Percentiles rank a stretch among this genome's conserved stretches.
Evolutionary conservation across 208 protist species (phyloP).

Genomic region (Acanthamoeba castellanii): DNA sequence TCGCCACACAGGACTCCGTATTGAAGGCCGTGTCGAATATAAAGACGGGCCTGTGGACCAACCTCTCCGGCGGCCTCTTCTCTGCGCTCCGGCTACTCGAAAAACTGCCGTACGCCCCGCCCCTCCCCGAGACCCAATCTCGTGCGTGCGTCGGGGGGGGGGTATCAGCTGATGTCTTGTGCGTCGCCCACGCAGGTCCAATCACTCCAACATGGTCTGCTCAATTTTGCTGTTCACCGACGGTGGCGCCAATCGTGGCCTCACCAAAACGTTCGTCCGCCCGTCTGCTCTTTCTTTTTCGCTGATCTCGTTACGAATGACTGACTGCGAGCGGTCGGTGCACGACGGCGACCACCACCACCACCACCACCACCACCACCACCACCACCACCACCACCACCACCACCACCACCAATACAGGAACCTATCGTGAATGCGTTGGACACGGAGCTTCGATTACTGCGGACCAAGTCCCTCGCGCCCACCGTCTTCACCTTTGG

Average conservation of each 20-base stretch:
- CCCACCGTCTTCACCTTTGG: slow-evolving; percentile 52
- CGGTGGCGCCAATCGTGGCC: slow-evolving; percentile 23
- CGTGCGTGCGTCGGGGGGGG: neutral
- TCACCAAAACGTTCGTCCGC: slow-evolving; percentile 4
- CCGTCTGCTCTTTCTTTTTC: neutral
- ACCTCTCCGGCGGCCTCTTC: slow-evolving; percentile 27
- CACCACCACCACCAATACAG: neutral
- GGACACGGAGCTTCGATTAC: slow-evolving; percentile 4
- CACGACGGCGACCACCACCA: no score
- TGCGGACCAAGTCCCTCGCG: slow-evolving; percentile 18
- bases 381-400: no score
- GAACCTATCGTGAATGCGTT: neutral
- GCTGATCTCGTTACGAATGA: neutral
- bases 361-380: no score
- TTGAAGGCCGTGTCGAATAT: slow-evolving; percentile 17
- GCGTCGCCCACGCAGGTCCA: neutral
- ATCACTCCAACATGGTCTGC: slow-evolving; percentile 18
- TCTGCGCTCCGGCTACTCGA: neutral
- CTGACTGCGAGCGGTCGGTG: no score
- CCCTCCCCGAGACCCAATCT: neutral
- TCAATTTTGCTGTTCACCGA: slow-evolving; percentile 35
- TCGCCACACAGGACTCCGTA: neutral
- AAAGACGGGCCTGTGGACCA: slow-evolving; percentile 3
- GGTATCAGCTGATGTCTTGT: neutral
- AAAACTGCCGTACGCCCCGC: neutral